Percentiles rank a stretch among this genome's conserved stretches.
These are phyloP conservation scores for Fraxinus velutina DNA, from an alignment of 305 asterid species.

Conservation along the genomic window DNA sequence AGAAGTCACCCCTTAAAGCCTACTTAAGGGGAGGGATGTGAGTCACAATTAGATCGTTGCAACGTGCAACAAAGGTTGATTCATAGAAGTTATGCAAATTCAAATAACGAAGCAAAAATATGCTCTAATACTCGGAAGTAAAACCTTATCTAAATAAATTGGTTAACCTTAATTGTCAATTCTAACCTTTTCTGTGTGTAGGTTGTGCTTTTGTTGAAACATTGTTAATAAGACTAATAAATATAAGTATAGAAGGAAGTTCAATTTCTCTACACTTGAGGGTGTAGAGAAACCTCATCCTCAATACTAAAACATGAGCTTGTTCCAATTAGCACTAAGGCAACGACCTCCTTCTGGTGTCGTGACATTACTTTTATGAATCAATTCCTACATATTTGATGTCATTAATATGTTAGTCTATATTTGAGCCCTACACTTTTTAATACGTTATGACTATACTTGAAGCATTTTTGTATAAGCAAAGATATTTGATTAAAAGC, in stretches of 20 bases:
- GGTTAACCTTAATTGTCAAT: neutral
- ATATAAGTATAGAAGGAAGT: neutral
- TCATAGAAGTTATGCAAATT: neutral
- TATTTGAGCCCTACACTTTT: neutral
- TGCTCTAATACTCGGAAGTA: neutral
- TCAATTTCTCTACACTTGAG: neutral
- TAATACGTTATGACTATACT: neutral
- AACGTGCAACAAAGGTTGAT: neutral
- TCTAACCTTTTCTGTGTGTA: neutral
- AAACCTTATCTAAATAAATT: neutral
- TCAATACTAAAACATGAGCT: neutral
- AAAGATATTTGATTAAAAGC: neutral
- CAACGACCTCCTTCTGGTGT: neutral
- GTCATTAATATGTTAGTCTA: neutral
- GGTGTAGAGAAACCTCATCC: neutral
- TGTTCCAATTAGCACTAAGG: neutral
- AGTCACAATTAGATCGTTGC: neutral
- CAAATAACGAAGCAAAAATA: neutral
- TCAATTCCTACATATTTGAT: neutral
- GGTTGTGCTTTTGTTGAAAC: neutral
- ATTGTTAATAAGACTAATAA: neutral
- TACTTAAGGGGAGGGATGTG: neutral
- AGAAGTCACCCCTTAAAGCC: neutral
- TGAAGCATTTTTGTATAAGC: neutral
- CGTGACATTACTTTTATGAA: neutral